Base-by-base conservation (phyloP, 371 early-diverging fungal genomes). In the Mortierella sp. region DNA sequence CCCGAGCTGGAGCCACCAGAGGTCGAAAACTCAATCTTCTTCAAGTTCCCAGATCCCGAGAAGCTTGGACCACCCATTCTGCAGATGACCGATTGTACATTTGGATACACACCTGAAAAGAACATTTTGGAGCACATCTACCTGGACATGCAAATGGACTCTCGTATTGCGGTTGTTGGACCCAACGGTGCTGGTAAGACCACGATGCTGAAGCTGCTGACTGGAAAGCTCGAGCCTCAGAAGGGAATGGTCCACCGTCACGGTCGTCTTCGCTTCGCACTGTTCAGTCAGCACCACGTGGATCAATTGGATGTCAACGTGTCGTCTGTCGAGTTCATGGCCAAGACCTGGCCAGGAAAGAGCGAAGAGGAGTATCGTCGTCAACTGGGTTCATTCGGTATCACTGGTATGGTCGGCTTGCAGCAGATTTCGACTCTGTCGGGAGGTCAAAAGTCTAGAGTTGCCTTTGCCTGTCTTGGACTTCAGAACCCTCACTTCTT, bases 401-500 rank as follows among this genome's bases (percentile, higher is more conserved):
- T 99, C 57, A 93, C 97, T 28, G 99, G 99, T 19, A 95, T 93
- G 89, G 93, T 94, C 1, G 96, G 94, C 48, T 81, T 97, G 82
- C 97, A 97, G 78, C 87, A 92, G 24, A 96, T 99, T 80, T 87
- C 92, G 55, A 98, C 97, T 0, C 82, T 99, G 12, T 96, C 97
- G 56, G 99, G 99, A 79, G 99, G 99, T 68, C 99, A 99, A 82
- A 99, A 99, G 84, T 91, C 91, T 37, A 87, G 99, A 58, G 96
- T 99, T 14, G 94, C 97, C 23, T 99, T 99, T 87, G 98, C 99
- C 30, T 92, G 92, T 49, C 87, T 99, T 76, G 94, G 95, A 53
- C 86, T 95, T 72, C 90, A 87, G 80, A 89, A 92, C 64, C 98
- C 99, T 37, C 98, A 99, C 76, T 89, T 99, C 52, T 82, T 99